Evolutionary conservation across 1,284 basidiomycete genomes (phyloP).

Genomic region (Ganoderma meredithae): DNA sequence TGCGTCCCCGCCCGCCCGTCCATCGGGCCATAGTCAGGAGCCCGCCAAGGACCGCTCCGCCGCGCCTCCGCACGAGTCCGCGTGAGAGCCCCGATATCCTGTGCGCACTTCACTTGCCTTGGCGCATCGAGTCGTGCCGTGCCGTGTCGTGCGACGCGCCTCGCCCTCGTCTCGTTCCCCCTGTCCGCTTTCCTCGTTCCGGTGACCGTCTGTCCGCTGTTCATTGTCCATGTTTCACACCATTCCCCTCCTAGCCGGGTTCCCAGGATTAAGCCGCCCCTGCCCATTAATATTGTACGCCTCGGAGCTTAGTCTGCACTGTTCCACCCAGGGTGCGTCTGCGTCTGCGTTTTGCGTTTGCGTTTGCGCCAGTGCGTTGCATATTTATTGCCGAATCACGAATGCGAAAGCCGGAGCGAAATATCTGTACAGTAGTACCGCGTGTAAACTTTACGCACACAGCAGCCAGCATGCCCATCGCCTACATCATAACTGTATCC

Average conservation of each 20-base stretch:
- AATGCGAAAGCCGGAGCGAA: constrained; percentile 10
- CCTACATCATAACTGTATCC: constrained; percentile 15
- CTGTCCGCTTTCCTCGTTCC: not conserved
- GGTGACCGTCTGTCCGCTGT: not conserved
- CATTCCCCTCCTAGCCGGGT: constrained; percentile 1
- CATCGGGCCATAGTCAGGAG: constrained; percentile 6
- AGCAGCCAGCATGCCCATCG: constrained; percentile 5
- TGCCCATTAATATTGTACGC: constrained; percentile 5
- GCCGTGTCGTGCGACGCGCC: constrained; percentile 4
- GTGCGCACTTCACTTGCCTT: not conserved
- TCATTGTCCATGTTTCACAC: constrained; percentile 6
- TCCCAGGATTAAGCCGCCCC: constrained; percentile 13
- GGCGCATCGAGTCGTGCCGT: not conserved
- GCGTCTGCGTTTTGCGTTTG: too few relatives aligned
- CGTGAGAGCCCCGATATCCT: constrained; percentile 16
- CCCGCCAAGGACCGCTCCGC: constrained; percentile 11
- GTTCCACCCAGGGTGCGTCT: too few relatives aligned
- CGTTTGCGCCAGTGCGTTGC: constrained; percentile 6
- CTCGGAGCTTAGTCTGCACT: not conserved
- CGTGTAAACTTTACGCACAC: constrained; percentile 10
- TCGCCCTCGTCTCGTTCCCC: constrained; percentile 1
- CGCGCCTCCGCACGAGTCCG: constrained; percentile 22
- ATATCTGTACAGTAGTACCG: constrained; percentile 12
- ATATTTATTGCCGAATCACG: constrained; percentile 10
- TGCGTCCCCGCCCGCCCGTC: constrained; percentile 5